Conservation (phyloP, 495 filamentous ascomycete species). For the Tetracladium marchalianum region DNA sequence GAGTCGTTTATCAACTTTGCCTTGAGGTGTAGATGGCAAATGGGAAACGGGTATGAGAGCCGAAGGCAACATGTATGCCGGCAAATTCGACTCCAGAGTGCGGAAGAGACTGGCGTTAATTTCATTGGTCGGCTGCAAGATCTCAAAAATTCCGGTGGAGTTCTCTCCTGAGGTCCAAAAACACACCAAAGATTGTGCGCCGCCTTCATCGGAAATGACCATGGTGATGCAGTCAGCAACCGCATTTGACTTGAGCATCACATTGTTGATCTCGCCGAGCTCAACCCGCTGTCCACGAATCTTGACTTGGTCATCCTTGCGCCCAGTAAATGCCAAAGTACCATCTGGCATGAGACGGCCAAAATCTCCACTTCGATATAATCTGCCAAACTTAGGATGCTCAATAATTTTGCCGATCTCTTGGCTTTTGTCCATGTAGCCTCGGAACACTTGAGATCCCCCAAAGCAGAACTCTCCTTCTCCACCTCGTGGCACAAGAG, state of each 20-base stretch:
- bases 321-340: slow-evolving; percentile 59
- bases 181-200: slow-evolving; percentile 38
- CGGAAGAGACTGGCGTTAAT: slow-evolving; percentile 30
- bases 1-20: slow-evolving; percentile 48
- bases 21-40: slow-evolving; percentile 53
- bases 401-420: slow-evolving; percentile 50
- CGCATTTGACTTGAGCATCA: slow-evolving; percentile 29
- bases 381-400: slow-evolving; percentile 52
- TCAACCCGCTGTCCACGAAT: slow-evolving; percentile 72
- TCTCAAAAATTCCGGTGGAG: slow-evolving; percentile 18
- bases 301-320: slow-evolving; percentile 74
- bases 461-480: slow-evolving; percentile 76
- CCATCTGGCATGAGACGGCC: slow-evolving; percentile 64
- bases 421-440: slow-evolving; percentile 53
- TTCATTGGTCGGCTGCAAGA: slow-evolving; percentile 4
- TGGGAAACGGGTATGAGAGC: slow-evolving; percentile 53
- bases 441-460: slow-evolving; percentile 67
- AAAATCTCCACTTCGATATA: slow-evolving; percentile 65
- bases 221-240: slow-evolving; percentile 46
- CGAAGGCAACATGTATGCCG: slow-evolving; percentile 60
- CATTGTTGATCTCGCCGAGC: slow-evolving; percentile 63
- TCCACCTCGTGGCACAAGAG: slow-evolving; percentile 50
- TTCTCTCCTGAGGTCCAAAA: slow-evolving; percentile 41
- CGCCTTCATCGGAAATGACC: slow-evolving; percentile 24
- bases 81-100: slow-evolving; percentile 32